Evolutionary conservation across 805 yeast species (phyloP).

Genomic region (Torulaspora indica): DNA sequence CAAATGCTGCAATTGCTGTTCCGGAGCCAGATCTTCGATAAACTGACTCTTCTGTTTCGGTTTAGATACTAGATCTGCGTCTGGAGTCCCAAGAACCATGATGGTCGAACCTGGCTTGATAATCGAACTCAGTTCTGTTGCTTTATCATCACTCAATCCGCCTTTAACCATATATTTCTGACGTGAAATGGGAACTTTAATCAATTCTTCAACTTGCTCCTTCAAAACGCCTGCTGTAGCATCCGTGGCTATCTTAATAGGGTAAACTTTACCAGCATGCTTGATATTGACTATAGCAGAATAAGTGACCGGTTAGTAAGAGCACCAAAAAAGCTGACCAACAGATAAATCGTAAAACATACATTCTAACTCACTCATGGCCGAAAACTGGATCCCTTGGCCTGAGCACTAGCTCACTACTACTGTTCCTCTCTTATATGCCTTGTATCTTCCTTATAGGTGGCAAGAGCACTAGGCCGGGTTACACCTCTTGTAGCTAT

Average conservation of each 20-base stretch:
- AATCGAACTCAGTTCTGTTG: conserved; percentile 39
- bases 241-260: conserved; percentile 35
- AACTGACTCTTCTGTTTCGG: conserved; percentile 56
- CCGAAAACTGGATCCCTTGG: not conserved
- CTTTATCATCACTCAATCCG: conserved; percentile 67
- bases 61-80: conserved; percentile 48
- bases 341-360: not conserved
- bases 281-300: conserved; percentile 41
- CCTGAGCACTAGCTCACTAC: not conserved
- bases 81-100: conserved; percentile 93
- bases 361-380: conserved; percentile 8
- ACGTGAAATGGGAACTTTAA: conserved; percentile 81
- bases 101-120: conserved; percentile 64
- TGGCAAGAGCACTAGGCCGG: not conserved
- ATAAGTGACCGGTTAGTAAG: too few species aligned
- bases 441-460: not conserved
- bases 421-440: not conserved
- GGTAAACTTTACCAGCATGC: conserved; percentile 65
- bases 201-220: conserved; percentile 60
- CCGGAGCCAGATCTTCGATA: conserved; percentile 59
- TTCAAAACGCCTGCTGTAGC: conserved; percentile 54
- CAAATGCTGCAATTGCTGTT: conserved; percentile 35
- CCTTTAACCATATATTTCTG: conserved; percentile 91
- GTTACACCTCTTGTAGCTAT: too few species aligned
- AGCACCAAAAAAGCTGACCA: too few species aligned